phyloP scores from a whole-genome alignment of 1,284 basidiomycete species.

The Irpex lacteus region DNA sequence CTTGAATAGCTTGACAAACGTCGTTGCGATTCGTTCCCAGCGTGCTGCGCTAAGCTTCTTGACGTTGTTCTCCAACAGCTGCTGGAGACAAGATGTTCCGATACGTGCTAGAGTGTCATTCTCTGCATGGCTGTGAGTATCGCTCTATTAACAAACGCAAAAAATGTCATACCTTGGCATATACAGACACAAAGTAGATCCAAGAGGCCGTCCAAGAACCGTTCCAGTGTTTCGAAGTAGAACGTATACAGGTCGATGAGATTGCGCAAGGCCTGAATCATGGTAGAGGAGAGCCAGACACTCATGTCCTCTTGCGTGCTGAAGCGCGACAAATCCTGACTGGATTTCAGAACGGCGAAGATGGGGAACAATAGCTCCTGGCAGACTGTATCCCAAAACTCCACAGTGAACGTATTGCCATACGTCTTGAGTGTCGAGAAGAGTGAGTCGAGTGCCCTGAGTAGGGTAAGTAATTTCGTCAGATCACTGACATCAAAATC shows the following conservation, averaged over 20 bases:
- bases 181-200: slow-evolving; percentile 97
- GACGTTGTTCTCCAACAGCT: slow-evolving; percentile 93
- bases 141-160: background rate
- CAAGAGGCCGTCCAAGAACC: slow-evolving; percentile 87
- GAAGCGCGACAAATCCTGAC: slow-evolving; percentile 89
- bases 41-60: slow-evolving; percentile 80
- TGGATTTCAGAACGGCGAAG: slow-evolving; percentile 92
- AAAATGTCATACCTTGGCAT: slow-evolving; percentile 81
- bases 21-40: slow-evolving; percentile 93
- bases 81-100: slow-evolving; percentile 97
- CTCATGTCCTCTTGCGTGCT: slow-evolving; percentile 98
- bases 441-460: slow-evolving; percentile 90
- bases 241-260: slow-evolving; percentile 95
- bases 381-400: slow-evolving; percentile 98
- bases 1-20: slow-evolving; percentile 94
- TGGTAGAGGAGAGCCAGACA: slow-evolving; percentile 98
- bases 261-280: slow-evolving; percentile 97
- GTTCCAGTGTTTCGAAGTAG: slow-evolving; percentile 92
- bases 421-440: slow-evolving; percentile 94
- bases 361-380: slow-evolving; percentile 98
- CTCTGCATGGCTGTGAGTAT: slow-evolving; percentile 48
- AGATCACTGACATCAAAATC: background rate
- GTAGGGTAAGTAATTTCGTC: background rate
- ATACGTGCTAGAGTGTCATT: slow-evolving; percentile 98
- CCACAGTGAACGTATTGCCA: slow-evolving; percentile 82